Evolutionary conservation across 805 yeast genomes (phyloP).

Genomic region (Yamadazyma paraphyllophila): DNA sequence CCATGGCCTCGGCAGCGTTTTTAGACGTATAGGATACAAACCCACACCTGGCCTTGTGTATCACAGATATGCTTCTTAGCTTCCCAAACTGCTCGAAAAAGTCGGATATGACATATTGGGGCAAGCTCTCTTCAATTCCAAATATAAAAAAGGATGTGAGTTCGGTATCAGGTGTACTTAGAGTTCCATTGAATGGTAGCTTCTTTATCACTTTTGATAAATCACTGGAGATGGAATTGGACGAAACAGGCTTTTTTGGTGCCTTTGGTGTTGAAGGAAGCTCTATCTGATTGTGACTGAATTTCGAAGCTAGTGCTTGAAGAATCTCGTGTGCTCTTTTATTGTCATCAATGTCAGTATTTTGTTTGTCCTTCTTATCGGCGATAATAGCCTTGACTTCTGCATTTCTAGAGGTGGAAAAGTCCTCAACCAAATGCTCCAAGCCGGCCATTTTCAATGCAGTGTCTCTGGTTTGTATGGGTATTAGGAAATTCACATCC

Average conservation of each 20-base stretch:
- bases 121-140: constrained; percentile 66
- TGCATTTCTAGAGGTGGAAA: constrained; percentile 20
- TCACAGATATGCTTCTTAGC: constrained; percentile 47
- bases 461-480: constrained; percentile 73
- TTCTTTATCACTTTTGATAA: constrained; percentile 51
- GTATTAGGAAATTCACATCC: constrained; percentile 80
- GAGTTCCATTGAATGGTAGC: constrained; percentile 68
- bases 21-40: constrained; percentile 54
- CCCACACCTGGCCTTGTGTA: constrained; percentile 63
- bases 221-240: constrained; percentile 26
- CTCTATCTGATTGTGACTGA: neutral
- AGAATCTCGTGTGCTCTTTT: constrained; percentile 51
- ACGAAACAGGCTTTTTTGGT: constrained; percentile 2
- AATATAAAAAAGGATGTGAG: constrained; percentile 68
- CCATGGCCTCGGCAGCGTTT: constrained; percentile 48
- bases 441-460: constrained; percentile 71
- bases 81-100: constrained; percentile 45
- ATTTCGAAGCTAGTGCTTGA: constrained; percentile 38
- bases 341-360: constrained; percentile 10
- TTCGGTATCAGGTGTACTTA: constrained; percentile 39
- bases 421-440: constrained; percentile 14
- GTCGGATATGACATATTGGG: constrained; percentile 60
- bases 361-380: constrained; percentile 37
- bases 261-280: neutral
- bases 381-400: constrained; percentile 42